Percentiles rank a stretch among this genome's conserved stretches.
Conservation (phyloP, 495 filamentous ascomycete species). For the Lasiosphaeriaceae sp. region DNA sequence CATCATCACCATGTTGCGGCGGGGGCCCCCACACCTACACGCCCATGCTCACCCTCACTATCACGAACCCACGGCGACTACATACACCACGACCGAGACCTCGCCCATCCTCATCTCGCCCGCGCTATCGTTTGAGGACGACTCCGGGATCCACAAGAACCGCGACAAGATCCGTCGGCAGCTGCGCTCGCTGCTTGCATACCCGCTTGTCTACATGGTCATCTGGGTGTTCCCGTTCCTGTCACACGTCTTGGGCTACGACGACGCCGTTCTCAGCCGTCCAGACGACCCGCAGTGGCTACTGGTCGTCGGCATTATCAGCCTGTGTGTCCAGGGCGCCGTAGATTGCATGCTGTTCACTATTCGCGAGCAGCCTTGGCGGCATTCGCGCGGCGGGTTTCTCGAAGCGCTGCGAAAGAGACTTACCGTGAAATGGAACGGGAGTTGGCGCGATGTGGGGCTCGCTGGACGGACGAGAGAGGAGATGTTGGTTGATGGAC, state of each 20-base stretch:
- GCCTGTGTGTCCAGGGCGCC: conserved; percentile 56
- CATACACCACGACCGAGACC: neutral
- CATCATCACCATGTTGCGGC: conserved; percentile 19
- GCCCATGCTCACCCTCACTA: conserved; percentile 11
- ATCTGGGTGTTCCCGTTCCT: conserved; percentile 73
- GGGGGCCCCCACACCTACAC: conserved; percentile 8
- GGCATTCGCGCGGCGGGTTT: conserved; percentile 48
- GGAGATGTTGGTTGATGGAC: conserved; percentile 43
- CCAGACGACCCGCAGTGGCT: conserved; percentile 50
- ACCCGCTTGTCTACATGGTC: conserved; percentile 65
- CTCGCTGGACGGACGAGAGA: conserved; percentile 37
- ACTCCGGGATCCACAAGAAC: conserved; percentile 30
- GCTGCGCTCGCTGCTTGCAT: conserved; percentile 65
- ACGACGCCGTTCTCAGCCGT: conserved; percentile 33
- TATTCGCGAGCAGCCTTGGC: conserved; percentile 65
- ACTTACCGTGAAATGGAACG: conserved; percentile 12
- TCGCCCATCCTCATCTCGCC: conserved; percentile 11
- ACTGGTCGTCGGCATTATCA: conserved; percentile 51
- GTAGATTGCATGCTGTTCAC: conserved; percentile 66
- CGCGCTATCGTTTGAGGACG: conserved; percentile 5
- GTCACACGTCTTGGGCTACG: conserved; percentile 56
- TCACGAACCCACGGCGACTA: neutral
- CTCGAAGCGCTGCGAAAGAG: conserved; percentile 31
- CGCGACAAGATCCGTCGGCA: conserved; percentile 60
- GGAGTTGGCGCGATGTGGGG: conserved; percentile 12